These are phyloP conservation scores for Coemansia sp. DNA, from an alignment of 192 early-diverging fungal species.

Conservation along the genomic window DNA sequence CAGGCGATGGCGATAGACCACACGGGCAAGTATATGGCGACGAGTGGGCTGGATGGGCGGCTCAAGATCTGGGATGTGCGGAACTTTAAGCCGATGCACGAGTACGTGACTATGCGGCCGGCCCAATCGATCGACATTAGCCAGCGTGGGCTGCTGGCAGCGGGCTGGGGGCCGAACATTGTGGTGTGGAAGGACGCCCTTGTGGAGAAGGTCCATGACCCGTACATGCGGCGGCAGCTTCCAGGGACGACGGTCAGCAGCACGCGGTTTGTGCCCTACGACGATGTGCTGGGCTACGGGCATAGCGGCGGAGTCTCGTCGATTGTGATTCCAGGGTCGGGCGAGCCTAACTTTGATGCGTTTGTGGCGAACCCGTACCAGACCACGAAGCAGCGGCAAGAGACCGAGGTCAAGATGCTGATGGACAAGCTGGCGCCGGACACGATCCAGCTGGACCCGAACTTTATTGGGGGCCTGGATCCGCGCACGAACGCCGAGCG, in stretches of 20 bases:
- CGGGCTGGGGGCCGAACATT: conserved; percentile 74
- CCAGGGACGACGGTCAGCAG: conserved; percentile 50
- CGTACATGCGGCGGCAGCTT: conserved; percentile 82
- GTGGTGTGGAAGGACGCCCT: conserved; percentile 88
- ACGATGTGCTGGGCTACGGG: conserved; percentile 87
- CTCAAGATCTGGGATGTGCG: conserved; percentile 94
- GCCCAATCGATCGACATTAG: conserved; percentile 77
- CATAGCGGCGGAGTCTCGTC: conserved; percentile 72
- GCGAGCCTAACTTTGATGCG: conserved; percentile 96
- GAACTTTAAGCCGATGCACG: conserved; percentile 69
- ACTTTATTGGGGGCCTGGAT: conserved; percentile 74
- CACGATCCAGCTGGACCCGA: conserved; percentile 83
- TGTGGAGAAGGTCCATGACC: conserved; percentile 59
- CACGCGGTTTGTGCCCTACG: conserved; percentile 85
- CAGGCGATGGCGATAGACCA: conserved; percentile 78
- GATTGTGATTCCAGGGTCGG: conserved; percentile 85
- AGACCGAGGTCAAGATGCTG: conserved; percentile 78
- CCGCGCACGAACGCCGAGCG: conserved; percentile 43
- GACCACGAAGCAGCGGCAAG: conserved; percentile 81
- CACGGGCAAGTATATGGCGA: conserved; percentile 80
- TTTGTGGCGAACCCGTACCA: conserved; percentile 89
- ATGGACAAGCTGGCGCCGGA: conserved; percentile 93
- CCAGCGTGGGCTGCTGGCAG: conserved; percentile 76
- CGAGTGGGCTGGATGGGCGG: conserved; percentile 81
- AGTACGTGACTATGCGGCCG: conserved; percentile 72